Evolutionary conservation across 257 asterid species (phyloP), one percentile per base, ranked within the genome.

Genomic region (Gentiana macrophylla): DNA sequence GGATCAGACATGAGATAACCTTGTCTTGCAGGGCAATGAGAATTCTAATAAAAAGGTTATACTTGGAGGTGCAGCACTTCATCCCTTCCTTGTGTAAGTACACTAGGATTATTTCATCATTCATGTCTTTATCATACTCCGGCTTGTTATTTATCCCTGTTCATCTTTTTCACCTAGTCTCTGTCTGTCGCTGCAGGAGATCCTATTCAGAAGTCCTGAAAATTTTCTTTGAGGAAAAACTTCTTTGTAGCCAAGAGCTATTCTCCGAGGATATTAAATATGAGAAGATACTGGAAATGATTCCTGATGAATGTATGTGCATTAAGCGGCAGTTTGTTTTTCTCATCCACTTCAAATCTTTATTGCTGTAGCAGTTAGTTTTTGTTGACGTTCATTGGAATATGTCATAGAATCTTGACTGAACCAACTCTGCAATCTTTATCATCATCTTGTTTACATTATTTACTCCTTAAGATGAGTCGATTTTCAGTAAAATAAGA

Each of bases 1-100:
- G 45, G 34, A 48, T 50, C 38, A 50, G 15, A 62, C 67, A 51
- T 56, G 41, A 32, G 35, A 59, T 8, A 55, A 44, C 50, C 50
- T 62, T 65, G 9, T 53, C 68, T 48, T 69, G 57, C 77, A 91
- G 98, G 98, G 96, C 53, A 81, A 72, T 73, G 95, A 87, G 72
- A 79, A 84, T 68, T 76, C 88, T 79, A 67, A 62, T 11, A 87
- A 74, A 59, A 91, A 81, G 55, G 85, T 83, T 73, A 70, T 80
- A 55, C 74, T 91, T 36, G 49, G 51, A 36, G 89, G 80, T 33
- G 80, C 61, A 32, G 62, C 89, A 34, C 89, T 83, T 54, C 98
- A 91, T 76, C 96, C 95, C 57, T 81, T 74, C 74, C 81, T 91
- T 7, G 94, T 74, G 98, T 87, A 84, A 72, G 92, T 63, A 52